Conservation (phyloP, 1,284 basidiomycete genomes). For the Cutaneotrichosporon cyanovorans region DNA sequence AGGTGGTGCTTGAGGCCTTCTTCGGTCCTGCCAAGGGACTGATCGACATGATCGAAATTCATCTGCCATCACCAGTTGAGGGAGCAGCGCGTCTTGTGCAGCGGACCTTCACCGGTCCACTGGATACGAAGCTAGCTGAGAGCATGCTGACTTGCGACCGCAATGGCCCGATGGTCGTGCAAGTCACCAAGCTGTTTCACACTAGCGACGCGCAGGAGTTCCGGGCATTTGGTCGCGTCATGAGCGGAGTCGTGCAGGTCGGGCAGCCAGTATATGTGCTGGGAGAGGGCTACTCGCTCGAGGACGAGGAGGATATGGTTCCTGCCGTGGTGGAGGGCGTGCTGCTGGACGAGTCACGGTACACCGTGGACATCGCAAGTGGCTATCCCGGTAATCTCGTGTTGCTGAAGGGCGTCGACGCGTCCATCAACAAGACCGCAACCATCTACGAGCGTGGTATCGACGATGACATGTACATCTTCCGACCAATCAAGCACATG, state of each 20-base stretch:
- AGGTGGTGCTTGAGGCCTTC: conserved; percentile 90
- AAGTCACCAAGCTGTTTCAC: conserved; percentile 88
- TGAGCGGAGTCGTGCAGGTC: conserved; percentile 80
- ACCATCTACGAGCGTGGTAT: conserved; percentile 69
- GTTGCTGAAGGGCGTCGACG: conserved; percentile 84
- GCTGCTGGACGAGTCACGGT: conserved; percentile 85
- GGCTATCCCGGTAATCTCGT: conserved; percentile 89
- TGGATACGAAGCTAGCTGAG: conserved; percentile 66
- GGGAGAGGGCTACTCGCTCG: conserved; percentile 91
- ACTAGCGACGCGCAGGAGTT: conserved; percentile 93
- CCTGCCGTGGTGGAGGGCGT: conserved; percentile 76
- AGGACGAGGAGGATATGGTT: conserved; percentile 98
- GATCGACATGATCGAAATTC: conserved; percentile 82
- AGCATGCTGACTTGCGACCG: conserved; percentile 77
- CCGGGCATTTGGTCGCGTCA: conserved; percentile 87
- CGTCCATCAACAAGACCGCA: conserved; percentile 90
- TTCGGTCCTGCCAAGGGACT: conserved; percentile 84
- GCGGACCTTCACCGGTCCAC: conserved; percentile 74
- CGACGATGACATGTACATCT: conserved; percentile 78
- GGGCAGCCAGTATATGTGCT: conserved; percentile 88
- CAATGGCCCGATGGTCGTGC: conserved; percentile 82
- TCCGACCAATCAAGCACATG: conserved; percentile 90
- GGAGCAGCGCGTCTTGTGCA: conserved; percentile 69
- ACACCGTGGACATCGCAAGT: conserved; percentile 79
- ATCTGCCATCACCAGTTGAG: conserved; percentile 75